phyloP scores from a whole-genome alignment of 805 yeast genomes.

The Cyberlindnera saturnus region DNA sequence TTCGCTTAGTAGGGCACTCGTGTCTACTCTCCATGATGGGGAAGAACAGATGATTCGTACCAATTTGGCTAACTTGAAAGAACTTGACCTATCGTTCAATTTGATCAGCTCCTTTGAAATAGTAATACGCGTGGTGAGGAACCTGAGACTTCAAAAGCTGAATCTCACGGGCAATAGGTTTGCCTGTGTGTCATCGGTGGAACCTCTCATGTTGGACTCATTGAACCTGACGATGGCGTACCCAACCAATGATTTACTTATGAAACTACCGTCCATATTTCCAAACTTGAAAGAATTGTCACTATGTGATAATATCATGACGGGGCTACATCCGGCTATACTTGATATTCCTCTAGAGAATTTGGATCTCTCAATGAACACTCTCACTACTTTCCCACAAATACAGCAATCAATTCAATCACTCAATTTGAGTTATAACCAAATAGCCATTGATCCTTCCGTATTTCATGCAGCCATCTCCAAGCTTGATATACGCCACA shows the following conservation, averaged over 20 bases:
- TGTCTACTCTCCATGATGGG: constrained; percentile 21
- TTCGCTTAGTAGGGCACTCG: constrained; percentile 40
- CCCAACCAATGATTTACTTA: constrained; percentile 5
- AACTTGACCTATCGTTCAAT: constrained; percentile 58
- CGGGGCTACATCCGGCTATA: constrained; percentile 4
- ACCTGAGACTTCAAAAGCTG: constrained; percentile 33
- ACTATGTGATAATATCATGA: constrained; percentile 22
- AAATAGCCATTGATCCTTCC: constrained; percentile 25
- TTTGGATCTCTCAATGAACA: constrained; percentile 9
- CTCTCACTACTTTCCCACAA: constrained; percentile 10
- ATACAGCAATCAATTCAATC: constrained; percentile 2
- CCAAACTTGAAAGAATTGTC: constrained; percentile 30
- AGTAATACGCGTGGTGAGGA: constrained; percentile 31
- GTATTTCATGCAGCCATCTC: constrained; percentile 10
- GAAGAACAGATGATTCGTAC: constrained; percentile 2
- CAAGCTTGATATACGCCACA: constrained; percentile 46
- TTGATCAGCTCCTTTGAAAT: constrained; percentile 37
- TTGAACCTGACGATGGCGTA: constrained; percentile 23
- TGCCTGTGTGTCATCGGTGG: not conserved
- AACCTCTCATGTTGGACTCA: constrained; percentile 1
- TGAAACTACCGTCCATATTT: constrained; percentile 22
- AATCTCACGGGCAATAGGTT: constrained; percentile 53
- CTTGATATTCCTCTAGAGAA: not conserved
- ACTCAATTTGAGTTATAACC: constrained; percentile 11
- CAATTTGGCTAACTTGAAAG: constrained; percentile 29